Base-by-base conservation (phyloP, 768 basidiomycete genomes). In the Phaeolepiota aurea region DNA sequence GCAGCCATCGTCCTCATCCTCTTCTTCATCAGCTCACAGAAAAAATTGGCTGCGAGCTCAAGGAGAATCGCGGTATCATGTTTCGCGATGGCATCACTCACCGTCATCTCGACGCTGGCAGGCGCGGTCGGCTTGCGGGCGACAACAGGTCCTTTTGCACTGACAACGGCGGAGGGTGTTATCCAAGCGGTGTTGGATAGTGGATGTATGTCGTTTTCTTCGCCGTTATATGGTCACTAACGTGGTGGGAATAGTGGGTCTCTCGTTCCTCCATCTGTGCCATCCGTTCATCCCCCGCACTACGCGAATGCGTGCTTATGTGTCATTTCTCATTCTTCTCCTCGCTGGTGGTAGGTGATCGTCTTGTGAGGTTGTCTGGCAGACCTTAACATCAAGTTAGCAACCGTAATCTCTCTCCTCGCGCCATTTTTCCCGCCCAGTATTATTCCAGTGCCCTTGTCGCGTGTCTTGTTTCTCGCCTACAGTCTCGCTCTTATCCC, bases 151-250 rank as follows among this genome's bases (percentile, higher is more conserved):
- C 11, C 30, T 5, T 20, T 19, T 10, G 15, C 28, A 34, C 23
- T 50, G 5, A 20, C 44, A 38, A 39, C 40, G 33, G 41, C 46
- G 16, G 43, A 53, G 42, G 32, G 42, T 12, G 38, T 53, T 33
- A 37, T 49, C 41, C 44, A 54, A 42, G 45, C 50, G 39, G 48
- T 54, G 15, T 51, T 54, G 41, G 52, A 47, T 31, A 46, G 50
- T 44, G 19, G 45, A 20, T 43, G 55, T 53, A 41, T 40, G 54
- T 52, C 25, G 25, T 7, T 7, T 28, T 28, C 7, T 28, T 28
- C 7, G n/a, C n/a, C n/a, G 7, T 28, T 28, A 7, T 28, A 7
- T 28, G 25, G 7, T n/a, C 25, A 7, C n/a, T n/a, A 28, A 28
- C n/a, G n/a, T n/a, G n/a, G n/a, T n/a, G n/a, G n/a, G n/a, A 28